These are phyloP conservation scores for Cladosporium sp. DNA, from an alignment of 2,329 filamentous ascomycete species.

Conservation along the genomic window DNA sequence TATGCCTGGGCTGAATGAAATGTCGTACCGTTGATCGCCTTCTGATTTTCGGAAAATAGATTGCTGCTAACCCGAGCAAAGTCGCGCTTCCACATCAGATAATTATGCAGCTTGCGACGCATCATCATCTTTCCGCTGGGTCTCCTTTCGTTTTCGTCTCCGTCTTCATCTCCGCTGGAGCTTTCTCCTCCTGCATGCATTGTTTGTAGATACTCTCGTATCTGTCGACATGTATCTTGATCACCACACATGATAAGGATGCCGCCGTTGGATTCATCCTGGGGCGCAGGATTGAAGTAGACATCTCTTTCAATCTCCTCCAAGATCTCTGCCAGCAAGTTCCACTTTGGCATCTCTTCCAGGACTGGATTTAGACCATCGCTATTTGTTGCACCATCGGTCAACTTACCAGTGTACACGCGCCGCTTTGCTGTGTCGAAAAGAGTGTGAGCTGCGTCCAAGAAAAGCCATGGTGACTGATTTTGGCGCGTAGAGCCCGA, in stretches of 20 bases:
- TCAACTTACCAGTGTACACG: constrained; percentile 77
- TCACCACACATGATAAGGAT: constrained; percentile 96
- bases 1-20: constrained; percentile 44
- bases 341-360: constrained; percentile 95
- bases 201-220: constrained; percentile 86
- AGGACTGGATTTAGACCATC: constrained; percentile 75
- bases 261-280: constrained; percentile 85
- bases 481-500: constrained; percentile 84
- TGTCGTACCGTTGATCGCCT: constrained; percentile 66
- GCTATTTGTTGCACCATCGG: constrained; percentile 55
- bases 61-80: constrained; percentile 81
- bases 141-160: constrained; percentile 49
- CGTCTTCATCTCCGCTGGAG: constrained; percentile 46
- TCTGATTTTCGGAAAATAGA: constrained; percentile 78
- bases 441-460: constrained; percentile 91
- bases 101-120: constrained; percentile 80
- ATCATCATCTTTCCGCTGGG: constrained; percentile 85
- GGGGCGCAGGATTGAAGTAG: constrained; percentile 74
- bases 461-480: constrained; percentile 92
- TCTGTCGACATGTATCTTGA: constrained; percentile 78
- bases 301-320: constrained; percentile 91
- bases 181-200: constrained; percentile 61
- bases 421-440: constrained; percentile 86
- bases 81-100: constrained; percentile 86
- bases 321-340: constrained; percentile 80